A percentile compares a stretch with the other conserved stretches of the same genome.
Evolutionary conservation across 306 rosid species (phyloP).

Genomic region (Fragaria vesca): DNA sequence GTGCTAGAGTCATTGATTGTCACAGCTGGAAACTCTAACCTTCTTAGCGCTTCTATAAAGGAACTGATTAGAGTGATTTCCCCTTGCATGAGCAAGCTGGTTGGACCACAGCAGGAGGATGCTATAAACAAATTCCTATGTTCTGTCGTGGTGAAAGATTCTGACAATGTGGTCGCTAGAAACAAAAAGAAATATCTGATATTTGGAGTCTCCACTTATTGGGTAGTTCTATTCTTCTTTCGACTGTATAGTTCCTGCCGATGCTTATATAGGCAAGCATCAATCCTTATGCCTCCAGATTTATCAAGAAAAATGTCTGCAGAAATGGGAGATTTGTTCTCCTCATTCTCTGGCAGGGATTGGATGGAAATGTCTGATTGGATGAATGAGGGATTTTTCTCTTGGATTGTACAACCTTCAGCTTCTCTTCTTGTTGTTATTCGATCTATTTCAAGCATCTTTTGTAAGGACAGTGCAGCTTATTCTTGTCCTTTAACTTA

Average conservation of each 20-base stretch:
- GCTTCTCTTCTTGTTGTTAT: conserved; percentile 63
- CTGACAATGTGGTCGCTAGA: conserved; percentile 32
- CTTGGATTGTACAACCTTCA: conserved; percentile 72
- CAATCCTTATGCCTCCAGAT: conserved; percentile 63
- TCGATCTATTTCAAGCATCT: conserved; percentile 54
- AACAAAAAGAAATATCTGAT: conserved; percentile 41
- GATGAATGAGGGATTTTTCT: conserved; percentile 60
- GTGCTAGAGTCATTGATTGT: conserved; percentile 64
- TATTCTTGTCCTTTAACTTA: conserved; percentile 58
- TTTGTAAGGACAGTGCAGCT: conserved; percentile 32
- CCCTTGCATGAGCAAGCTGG: conserved; percentile 69
- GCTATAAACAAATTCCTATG: conserved; percentile 50
- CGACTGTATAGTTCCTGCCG: conserved; percentile 68
- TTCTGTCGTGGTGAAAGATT: conserved; percentile 43
- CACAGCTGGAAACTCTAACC: conserved; percentile 69
- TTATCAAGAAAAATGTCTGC: conserved; percentile 66
- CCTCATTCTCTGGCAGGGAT: conserved; percentile 61
- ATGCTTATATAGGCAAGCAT: conserved; percentile 65
- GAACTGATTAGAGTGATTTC: conserved; percentile 47
- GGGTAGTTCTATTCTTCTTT: conserved; percentile 76
- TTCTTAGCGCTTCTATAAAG: conserved; percentile 56
- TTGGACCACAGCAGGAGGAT: conserved; percentile 55
- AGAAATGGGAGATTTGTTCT: conserved; percentile 53
- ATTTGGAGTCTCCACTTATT: conserved; percentile 55
- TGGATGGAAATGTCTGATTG: conserved; percentile 68